These are phyloP conservation scores for Sergeia podlipaevii DNA, from an alignment of 208 protist species.

Conservation along the genomic window DNA sequence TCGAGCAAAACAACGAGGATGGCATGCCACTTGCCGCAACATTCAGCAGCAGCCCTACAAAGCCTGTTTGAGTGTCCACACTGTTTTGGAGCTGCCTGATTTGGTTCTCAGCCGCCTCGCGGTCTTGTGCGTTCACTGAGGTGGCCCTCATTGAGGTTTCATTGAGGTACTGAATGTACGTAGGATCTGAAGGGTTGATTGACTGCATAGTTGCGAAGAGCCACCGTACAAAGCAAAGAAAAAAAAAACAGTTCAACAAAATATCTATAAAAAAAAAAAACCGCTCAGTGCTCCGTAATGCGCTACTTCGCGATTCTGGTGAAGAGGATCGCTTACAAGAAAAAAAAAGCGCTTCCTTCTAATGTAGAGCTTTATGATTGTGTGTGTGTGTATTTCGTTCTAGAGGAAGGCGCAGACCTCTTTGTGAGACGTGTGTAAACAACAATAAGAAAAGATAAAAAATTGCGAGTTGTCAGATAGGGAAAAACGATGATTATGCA, in stretches of 20 bases:
- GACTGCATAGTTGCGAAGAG: too few species aligned
- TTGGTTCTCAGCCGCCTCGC: slow-evolving; percentile 46
- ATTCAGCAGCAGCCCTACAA: slow-evolving; percentile 59
- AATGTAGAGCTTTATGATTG: too few species aligned
- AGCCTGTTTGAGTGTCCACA: slow-evolving; percentile 66
- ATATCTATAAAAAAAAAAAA: slow-evolving; percentile 1
- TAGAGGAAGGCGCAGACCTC: too few species aligned
- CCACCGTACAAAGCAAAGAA: background rate
- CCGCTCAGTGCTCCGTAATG: too few species aligned
- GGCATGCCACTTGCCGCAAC: slow-evolving; percentile 23
- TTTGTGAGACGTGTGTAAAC: too few species aligned
- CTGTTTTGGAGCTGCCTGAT: slow-evolving; percentile 57
- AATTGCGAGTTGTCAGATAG: too few species aligned
- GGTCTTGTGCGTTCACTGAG: slow-evolving; percentile 41
- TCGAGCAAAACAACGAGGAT: slow-evolving; percentile 53
- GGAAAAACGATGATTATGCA: too few species aligned
- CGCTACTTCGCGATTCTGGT: too few species aligned
- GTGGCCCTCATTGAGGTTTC: slow-evolving; percentile 30
- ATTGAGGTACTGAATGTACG: slow-evolving; percentile 20
- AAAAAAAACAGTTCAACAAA: slow-evolving; percentile 1
- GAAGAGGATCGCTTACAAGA: too few species aligned
- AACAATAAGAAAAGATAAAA: too few species aligned
- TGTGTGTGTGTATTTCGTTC: too few species aligned
- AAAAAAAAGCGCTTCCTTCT: too few species aligned
- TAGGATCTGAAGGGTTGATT: slow-evolving; percentile 47